Conservation (phyloP, 2,329 filamentous ascomycete species). For the Remersonia thermophila region DNA sequence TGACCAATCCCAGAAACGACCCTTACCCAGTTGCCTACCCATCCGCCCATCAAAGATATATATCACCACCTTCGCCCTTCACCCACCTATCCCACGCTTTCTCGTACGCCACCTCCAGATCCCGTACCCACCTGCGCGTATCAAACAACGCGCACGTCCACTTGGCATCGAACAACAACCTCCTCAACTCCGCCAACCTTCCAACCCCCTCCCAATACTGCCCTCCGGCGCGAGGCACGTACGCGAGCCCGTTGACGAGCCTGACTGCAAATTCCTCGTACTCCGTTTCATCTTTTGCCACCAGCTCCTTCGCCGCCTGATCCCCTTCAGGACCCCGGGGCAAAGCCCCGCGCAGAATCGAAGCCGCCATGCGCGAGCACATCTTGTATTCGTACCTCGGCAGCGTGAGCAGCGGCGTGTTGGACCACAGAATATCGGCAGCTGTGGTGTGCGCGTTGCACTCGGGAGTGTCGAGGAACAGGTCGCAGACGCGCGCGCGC, state of each 20-base stretch:
- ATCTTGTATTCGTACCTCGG: constrained; percentile 95
- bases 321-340: constrained; percentile 58
- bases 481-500: constrained; percentile 78
- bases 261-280: constrained; percentile 70
- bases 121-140: constrained; percentile 78
- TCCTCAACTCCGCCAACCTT: constrained; percentile 65
- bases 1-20: no score
- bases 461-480: constrained; percentile 94
- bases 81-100: constrained; percentile 86
- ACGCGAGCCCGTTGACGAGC: constrained; percentile 40
- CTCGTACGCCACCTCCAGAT: constrained; percentile 80
- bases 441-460: constrained; percentile 98
- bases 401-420: constrained; percentile 80
- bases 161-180: constrained; percentile 68
- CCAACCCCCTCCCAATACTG: constrained; percentile 46
- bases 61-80: constrained; percentile 75
- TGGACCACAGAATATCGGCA: constrained; percentile 91
- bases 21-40: no score
- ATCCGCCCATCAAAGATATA: constrained; percentile 49
- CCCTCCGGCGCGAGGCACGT: background rate
- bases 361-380: constrained; percentile 96
- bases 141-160: constrained; percentile 86
- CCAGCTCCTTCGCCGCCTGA: constrained; percentile 59
- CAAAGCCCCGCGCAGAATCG: constrained; percentile 79
- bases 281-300: constrained; percentile 63